These are phyloP conservation scores for Clathrus columnatus DNA, from an alignment of 768 basidiomycete species.

Conservation along the genomic window DNA sequence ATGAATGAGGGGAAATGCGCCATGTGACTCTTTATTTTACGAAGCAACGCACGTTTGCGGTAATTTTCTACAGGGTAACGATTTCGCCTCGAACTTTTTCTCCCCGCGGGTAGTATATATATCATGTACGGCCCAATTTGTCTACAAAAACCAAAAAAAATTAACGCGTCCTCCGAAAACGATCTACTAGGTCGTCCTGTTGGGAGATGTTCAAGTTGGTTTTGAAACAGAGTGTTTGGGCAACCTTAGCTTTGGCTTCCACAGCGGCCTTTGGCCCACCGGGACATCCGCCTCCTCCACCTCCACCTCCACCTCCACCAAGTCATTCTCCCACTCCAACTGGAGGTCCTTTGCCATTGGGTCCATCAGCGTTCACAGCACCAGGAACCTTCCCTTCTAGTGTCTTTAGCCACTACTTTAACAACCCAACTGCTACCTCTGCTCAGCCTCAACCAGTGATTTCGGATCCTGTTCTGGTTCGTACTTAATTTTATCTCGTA, in stretches of 20 bases:
- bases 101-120: no score
- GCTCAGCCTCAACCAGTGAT: conserved; percentile 72
- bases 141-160: not conserved
- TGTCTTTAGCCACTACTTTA: conserved; percentile 57
- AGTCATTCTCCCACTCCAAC: not conserved
- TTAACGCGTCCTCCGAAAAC: not conserved
- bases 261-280: not conserved
- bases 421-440: conserved; percentile 61
- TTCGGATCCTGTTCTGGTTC: conserved; percentile 59
- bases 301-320: not conserved
- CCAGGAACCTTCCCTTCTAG: conserved; percentile 61
- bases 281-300: not conserved
- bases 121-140: not conserved
- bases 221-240: not conserved
- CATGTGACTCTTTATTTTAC: not conserved
- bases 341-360: conserved; percentile 3
- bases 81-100: no score
- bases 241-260: not conserved
- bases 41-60: not conserved
- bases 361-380: conserved; percentile 44
- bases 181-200: not conserved
- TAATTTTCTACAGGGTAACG: no score
- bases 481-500: conserved; percentile 12
- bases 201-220: not conserved
- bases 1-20: not conserved